These are phyloP conservation scores for Aspergillus steynii DNA, from an alignment of 495 filamentous ascomycete species.

Conservation along the genomic window DNA sequence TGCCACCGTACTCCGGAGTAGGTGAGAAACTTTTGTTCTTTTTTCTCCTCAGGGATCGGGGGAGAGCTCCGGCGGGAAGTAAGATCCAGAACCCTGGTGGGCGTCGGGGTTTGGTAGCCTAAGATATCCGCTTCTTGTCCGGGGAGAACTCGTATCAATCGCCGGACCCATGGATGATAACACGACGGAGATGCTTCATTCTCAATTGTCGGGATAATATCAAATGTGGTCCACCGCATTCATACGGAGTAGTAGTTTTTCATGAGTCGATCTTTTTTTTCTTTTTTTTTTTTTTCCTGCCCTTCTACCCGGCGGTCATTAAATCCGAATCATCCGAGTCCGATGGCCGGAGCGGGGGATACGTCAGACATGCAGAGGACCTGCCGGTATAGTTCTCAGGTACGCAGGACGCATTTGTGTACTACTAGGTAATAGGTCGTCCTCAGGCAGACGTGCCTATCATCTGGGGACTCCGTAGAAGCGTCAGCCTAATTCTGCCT, in stretches of 20 bases:
- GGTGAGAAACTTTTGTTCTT: background rate
- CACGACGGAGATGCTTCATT: background rate
- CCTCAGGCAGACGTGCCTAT: too few relatives aligned
- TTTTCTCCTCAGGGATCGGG: background rate
- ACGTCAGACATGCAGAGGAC: background rate
- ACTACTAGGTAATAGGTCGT: too few relatives aligned
- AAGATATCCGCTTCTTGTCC: conserved; percentile 2
- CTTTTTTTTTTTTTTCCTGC: background rate
- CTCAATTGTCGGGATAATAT: too few relatives aligned
- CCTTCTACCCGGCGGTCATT: background rate
- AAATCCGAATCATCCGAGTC: background rate
- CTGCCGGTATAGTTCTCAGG: background rate
- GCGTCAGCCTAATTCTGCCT: background rate
- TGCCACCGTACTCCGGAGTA: background rate
- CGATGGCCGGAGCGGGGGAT: background rate
- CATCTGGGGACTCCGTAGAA: too few relatives aligned
- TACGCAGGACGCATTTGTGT: too few relatives aligned
- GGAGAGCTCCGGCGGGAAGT: background rate
- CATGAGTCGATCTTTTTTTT: too few relatives aligned
- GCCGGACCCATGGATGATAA: background rate
- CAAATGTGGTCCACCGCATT: too few relatives aligned
- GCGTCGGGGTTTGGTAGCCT: background rate
- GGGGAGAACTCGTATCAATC: background rate
- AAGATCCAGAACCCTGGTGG: background rate
- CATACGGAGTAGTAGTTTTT: too few relatives aligned